Percentiles rank a stretch among this genome's conserved stretches.
These are phyloP conservation scores for Calocybe indica DNA, from an alignment of 768 basidiomycete genomes.

Conservation along the genomic window DNA sequence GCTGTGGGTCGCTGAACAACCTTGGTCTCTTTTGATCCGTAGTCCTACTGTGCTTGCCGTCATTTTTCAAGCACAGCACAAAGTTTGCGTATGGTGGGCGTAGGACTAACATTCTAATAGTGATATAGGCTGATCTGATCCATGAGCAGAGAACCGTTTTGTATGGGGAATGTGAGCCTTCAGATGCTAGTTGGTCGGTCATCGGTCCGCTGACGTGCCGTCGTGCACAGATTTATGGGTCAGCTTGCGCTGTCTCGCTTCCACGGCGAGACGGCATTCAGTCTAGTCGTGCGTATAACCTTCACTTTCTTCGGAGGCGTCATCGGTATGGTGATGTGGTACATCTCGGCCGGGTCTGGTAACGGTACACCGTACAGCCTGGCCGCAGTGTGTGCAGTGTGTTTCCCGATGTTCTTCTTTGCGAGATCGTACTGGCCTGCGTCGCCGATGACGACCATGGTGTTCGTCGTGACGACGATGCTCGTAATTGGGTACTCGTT, in stretches of 20 bases:
- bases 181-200: not conserved
- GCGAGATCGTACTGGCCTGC: conserved; percentile 71
- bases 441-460: conserved; percentile 63
- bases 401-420: conserved; percentile 69
- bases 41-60: conserved; percentile 58
- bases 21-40: no score
- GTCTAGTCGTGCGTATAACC: conserved; percentile 50
- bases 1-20: not conserved
- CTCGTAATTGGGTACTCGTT: conserved; percentile 75
- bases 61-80: conserved; percentile 48
- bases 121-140: not conserved
- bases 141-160: conserved; percentile 46
- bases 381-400: conserved; percentile 59
- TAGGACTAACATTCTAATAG: not conserved
- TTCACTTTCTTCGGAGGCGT: conserved; percentile 64
- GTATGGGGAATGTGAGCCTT: conserved; percentile 63
- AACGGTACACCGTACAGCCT: conserved; percentile 64
- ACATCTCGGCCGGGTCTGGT: conserved; percentile 55
- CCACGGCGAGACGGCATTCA: conserved; percentile 70
- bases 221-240: conserved; percentile 56
- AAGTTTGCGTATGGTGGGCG: conserved; percentile 52
- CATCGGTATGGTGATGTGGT: conserved; percentile 66
- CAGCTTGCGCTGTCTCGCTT: conserved; percentile 69
- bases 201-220: not conserved
- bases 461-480: conserved; percentile 53